Percentiles rank a stretch among this genome's conserved stretches.
Conservation (phyloP, 441 rosid genomes). For the Daphne laureola region DNA sequence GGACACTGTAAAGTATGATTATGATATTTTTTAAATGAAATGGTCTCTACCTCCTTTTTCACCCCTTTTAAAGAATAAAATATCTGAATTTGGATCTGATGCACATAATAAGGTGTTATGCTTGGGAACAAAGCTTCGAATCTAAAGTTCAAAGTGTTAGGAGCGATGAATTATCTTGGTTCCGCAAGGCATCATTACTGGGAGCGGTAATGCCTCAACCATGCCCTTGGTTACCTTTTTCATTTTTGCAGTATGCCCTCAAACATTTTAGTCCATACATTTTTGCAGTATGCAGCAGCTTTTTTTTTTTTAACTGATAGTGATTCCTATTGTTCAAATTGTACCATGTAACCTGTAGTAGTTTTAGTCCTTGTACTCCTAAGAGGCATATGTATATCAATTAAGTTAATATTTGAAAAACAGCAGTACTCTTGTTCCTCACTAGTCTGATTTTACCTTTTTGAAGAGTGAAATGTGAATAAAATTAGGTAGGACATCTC, state of each 20-base stretch:
- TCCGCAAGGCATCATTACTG: conserved; percentile 78
- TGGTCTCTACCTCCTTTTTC: conserved; percentile 1
- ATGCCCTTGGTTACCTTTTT: conserved; percentile 12
- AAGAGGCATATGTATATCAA: too few species aligned
- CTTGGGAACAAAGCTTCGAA: conserved; percentile 98
- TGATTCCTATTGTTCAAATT: too few species aligned
- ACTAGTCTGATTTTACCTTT: too few species aligned
- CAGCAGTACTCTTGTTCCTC: too few species aligned
- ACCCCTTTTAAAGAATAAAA: conserved; percentile 4
- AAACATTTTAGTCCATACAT: too few species aligned
- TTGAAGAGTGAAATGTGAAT: too few species aligned
- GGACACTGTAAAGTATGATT: conserved; percentile 98
- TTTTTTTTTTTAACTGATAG: too few species aligned
- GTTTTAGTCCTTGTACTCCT: too few species aligned
- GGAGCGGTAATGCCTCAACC: conserved; percentile 62
- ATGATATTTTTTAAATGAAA: conserved; percentile 21
- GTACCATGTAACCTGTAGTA: too few species aligned
- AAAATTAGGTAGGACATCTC: too few species aligned
- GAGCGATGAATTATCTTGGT: conserved; percentile 90
- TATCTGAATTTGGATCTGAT: conserved; percentile 4
- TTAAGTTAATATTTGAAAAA: too few species aligned
- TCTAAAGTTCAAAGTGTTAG: conserved; percentile 79
- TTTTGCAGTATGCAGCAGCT: too few species aligned
- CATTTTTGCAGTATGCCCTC: conserved; percentile 1
- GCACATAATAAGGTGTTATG: conserved; percentile 72